Evolutionary conservation across 768 basidiomycete genomes (phyloP), one percentile per base, ranked within the genome.

Genomic region (Tephrocybe sp.): DNA sequence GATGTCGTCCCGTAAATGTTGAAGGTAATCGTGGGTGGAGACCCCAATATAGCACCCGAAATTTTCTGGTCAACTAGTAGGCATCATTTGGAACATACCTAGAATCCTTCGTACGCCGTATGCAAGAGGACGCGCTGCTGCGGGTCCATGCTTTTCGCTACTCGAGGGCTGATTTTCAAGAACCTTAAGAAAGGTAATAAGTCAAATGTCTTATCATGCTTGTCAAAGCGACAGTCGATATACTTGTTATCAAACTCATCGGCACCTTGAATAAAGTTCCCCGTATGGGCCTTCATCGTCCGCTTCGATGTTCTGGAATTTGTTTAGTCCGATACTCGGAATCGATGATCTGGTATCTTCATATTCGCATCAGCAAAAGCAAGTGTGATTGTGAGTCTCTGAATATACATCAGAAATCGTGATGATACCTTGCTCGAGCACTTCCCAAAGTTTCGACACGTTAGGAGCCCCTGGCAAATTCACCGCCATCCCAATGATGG

Each of bases 91-190:
- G 84, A 12, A 85, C 78, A 58, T 84, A 88, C 0, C 87, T 87
- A 3, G 86, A 76, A 52, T 80, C 73, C 87, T 49, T 84, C 76
- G 45, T 86, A 78, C 4, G 82, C 83, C 2, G 78, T 73, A 31
- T 84, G 84, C 13, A 89, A 71, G 4, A 89, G 67, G 27, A 89
- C 56, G 4, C 87, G 76, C 54, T 88, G 86, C 55, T 88, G 86
- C 6, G 88, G 86, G 58, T 88, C 84, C 85, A 88, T 88, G 61
- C 72, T 79, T 52, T 69, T 78, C 12, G 88, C 86, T 64, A 88
- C 87, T 5, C 87, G 77, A 1, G 88, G 86, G 33, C 81, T 85
- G 38, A 87, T 77, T 34, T 77, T 80, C 72, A 89, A 90, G 60
- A 87, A 86, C 49, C 72, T 73, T 15, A 18, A 12, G 13, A 27